Evolutionary conservation across 441 rosid species (phyloP).

Genomic region (Rhodomyrtus psidioides): DNA sequence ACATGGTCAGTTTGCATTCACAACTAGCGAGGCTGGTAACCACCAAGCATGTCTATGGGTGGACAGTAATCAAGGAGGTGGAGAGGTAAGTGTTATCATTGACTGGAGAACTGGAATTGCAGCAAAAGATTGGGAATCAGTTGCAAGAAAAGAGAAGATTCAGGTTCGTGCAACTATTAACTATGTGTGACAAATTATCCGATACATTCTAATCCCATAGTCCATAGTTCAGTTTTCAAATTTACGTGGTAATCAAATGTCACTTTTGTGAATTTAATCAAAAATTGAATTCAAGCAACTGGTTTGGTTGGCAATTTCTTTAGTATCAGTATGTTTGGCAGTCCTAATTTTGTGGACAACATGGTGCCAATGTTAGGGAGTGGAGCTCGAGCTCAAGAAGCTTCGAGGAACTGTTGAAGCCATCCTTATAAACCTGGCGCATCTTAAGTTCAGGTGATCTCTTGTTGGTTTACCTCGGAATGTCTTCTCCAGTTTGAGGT

Average conservation of each 20-base stretch:
- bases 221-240: neutral
- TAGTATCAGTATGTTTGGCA: neutral
- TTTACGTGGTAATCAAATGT: neutral
- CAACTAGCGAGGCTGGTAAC: constrained; percentile 76
- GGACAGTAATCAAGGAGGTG: constrained; percentile 21
- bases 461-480: neutral
- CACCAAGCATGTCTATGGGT: constrained; percentile 73
- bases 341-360: neutral
- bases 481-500: neutral
- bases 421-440: constrained; percentile 62
- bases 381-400: constrained; percentile 81
- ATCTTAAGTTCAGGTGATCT: constrained; percentile 52
- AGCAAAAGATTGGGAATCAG: constrained; percentile 93
- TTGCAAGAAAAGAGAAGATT: constrained; percentile 84
- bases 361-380: constrained; percentile 40
- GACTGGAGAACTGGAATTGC: constrained; percentile 96
- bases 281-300: neutral
- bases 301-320: neutral
- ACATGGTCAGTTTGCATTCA: constrained; percentile 83
- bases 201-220: neutral
- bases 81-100: constrained; percentile 55
- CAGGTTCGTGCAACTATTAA: constrained; percentile 34
- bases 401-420: constrained; percentile 75
- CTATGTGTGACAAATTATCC: neutral
- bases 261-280: neutral